Evolutionary conservation across 139 green algal genomes (phyloP).

Genomic region (Zygnema cylindricum): DNA sequence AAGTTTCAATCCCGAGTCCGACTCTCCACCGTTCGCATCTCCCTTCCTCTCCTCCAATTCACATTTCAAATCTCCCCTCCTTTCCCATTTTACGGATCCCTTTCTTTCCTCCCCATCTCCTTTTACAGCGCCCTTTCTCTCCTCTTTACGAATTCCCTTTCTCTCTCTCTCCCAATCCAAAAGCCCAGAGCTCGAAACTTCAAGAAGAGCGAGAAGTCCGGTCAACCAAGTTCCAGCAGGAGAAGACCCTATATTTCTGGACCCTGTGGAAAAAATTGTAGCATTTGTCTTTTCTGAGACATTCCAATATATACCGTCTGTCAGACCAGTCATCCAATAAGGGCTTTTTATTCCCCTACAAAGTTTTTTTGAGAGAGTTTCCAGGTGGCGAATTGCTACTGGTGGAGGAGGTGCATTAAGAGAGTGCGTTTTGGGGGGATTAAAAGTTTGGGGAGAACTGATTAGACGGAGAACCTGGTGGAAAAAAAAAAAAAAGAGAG

Average conservation of each 20-base stretch:
- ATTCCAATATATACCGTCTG: background rate
- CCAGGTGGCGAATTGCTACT: background rate
- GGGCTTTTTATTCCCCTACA: slow-evolving; percentile 3
- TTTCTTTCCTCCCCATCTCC: too few species aligned
- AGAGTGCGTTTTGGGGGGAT: background rate
- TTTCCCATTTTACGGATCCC: too few species aligned
- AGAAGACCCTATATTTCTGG: background rate
- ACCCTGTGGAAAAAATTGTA: background rate
- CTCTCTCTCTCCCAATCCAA: too few species aligned
- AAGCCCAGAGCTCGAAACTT: slow-evolving; percentile 5
- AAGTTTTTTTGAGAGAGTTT: background rate
- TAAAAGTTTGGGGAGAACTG: background rate
- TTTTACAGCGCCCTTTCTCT: too few species aligned
- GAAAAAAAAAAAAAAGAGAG: background rate
- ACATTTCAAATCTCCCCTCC: too few species aligned
- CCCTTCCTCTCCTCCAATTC: too few species aligned
- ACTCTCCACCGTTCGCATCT: background rate
- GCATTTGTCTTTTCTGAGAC: background rate
- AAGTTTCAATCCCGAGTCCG: background rate
- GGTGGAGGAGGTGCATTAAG: background rate
- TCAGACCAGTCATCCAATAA: background rate
- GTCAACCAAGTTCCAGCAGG: slow-evolving; percentile 20
- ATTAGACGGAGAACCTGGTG: background rate
- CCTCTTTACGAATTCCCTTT: too few species aligned
- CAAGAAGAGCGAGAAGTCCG: slow-evolving; percentile 17